Percentiles rank a stretch among this genome's conserved stretches.
Conservation (phyloP, 23 red algal species). For the Pyropia haitanensis region DNA sequence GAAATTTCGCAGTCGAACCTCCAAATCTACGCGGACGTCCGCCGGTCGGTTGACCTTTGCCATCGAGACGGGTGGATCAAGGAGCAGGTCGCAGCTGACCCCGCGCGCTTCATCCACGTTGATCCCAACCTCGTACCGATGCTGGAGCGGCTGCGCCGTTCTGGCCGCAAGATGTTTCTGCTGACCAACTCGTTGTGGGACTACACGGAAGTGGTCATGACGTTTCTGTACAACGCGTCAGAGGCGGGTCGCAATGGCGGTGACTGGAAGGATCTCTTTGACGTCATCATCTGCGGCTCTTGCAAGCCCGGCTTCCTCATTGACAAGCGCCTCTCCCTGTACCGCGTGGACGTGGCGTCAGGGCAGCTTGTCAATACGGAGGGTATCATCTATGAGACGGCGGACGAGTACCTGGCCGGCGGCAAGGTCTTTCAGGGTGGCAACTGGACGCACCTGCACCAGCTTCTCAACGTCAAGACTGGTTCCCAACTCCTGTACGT, state of each 20-base stretch:
- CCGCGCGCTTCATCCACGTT: slow-evolving; percentile 54
- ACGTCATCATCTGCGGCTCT: slow-evolving; percentile 90
- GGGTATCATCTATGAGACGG: slow-evolving; percentile 35
- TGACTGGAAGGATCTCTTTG: slow-evolving; percentile 85
- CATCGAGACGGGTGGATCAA: slow-evolving; percentile 98
- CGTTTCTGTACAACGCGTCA: slow-evolving; percentile 45
- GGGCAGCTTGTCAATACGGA: slow-evolving; percentile 82
- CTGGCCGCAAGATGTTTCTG: slow-evolving; percentile 88
- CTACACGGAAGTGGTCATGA: slow-evolving; percentile 95
- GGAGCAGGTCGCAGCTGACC: slow-evolving; percentile 56
- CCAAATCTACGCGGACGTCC: slow-evolving; percentile 83
- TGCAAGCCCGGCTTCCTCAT: slow-evolving; percentile 89
- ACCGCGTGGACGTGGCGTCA: slow-evolving; percentile 56
- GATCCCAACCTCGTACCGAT: slow-evolving; percentile 65
- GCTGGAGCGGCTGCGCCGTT: slow-evolving; percentile 47
- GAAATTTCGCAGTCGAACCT: slow-evolving; percentile 43
- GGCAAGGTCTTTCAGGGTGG: slow-evolving; percentile 95
- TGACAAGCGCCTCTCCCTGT: slow-evolving; percentile 63
- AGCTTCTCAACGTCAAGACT: slow-evolving; percentile 58
- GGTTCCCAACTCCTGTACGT: slow-evolving; percentile 90
- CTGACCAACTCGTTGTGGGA: slow-evolving; percentile 94
- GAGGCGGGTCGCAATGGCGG: slow-evolving; percentile 9
- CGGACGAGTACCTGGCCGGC: slow-evolving; percentile 48
- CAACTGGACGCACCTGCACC: slow-evolving; percentile 84
- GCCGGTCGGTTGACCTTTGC: slow-evolving; percentile 85